These are phyloP conservation scores for Trichoderma arundinaceum DNA, from an alignment of 2,329 filamentous ascomycete genomes.

Conservation along the genomic window DNA sequence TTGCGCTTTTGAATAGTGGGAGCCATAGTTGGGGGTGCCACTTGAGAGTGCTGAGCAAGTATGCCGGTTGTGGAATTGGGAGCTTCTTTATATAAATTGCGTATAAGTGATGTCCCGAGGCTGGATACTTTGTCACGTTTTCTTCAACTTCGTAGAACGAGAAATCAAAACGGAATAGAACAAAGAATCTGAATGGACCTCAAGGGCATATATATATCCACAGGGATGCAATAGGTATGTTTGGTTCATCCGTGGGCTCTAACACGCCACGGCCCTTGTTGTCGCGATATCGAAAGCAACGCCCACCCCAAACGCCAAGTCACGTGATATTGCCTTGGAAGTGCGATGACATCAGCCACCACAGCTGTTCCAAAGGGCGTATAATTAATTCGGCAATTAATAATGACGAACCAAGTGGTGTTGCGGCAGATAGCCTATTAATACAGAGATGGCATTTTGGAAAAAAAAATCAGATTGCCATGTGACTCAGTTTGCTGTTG, in stretches of 20 bases:
- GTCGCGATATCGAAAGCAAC: slow-evolving; percentile 37
- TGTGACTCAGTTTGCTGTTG: too few relatives aligned
- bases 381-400: too few relatives aligned
- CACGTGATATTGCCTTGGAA: slow-evolving; percentile 31
- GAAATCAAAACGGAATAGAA: neutral
- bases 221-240: neutral
- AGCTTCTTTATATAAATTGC: neutral
- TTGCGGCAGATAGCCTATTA: too few relatives aligned
- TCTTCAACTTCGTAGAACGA: neutral
- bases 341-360: slow-evolving; percentile 24
- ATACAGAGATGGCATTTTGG: too few relatives aligned
- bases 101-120: neutral
- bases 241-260: neutral
- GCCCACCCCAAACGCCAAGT: slow-evolving; percentile 29
- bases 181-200: too few relatives aligned
- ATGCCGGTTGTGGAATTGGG: neutral
- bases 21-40: neutral
- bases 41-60: neutral
- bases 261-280: neutral
- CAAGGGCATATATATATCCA: slow-evolving; percentile 14
- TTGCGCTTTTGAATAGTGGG: slow-evolving; percentile 27
- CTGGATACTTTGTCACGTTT: neutral
- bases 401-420: too few relatives aligned
- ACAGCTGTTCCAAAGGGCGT: too few relatives aligned
- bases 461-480: too few relatives aligned